Evolutionary conservation across 306 rosid species (phyloP).

Genomic region (Prunus fruticosa): DNA sequence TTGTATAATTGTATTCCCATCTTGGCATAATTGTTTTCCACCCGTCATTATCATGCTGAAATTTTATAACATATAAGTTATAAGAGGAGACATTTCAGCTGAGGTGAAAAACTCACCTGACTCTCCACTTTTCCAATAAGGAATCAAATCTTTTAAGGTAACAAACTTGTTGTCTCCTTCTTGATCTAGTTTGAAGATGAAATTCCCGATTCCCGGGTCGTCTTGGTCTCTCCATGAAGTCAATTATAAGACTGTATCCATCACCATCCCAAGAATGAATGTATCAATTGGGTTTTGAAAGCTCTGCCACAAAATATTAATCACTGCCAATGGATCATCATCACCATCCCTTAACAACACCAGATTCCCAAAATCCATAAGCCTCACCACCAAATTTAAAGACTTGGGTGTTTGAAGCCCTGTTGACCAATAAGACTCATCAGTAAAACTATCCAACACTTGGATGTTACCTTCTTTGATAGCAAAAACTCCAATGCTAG

Average conservation of each 20-base stretch:
- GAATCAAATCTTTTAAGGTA: too few relatives aligned
- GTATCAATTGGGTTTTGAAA: slow-evolving; percentile 46
- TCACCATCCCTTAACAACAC: background rate
- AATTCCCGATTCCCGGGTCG: too few relatives aligned
- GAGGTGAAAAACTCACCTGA: too few relatives aligned
- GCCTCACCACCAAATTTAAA: background rate
- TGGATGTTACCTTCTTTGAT: slow-evolving; percentile 30
- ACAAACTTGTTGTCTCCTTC: too few relatives aligned
- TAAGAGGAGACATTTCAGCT: background rate
- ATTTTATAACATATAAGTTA: background rate
- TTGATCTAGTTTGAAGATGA: too few relatives aligned
- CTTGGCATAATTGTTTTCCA: too few relatives aligned
- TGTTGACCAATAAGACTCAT: too few relatives aligned
- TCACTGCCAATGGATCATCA: background rate
- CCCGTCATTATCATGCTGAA: background rate
- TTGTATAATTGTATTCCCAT: too few relatives aligned
- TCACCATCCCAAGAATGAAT: slow-evolving; percentile 49
- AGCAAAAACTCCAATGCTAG: slow-evolving; percentile 6
- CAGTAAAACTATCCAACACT: background rate
- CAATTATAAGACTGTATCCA: slow-evolving; percentile 17
- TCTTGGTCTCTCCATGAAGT: slow-evolving; percentile 23
- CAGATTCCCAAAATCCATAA: slow-evolving; percentile 47
- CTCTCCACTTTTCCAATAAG: too few relatives aligned
- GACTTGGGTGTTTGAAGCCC: too few relatives aligned
- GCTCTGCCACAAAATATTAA: slow-evolving; percentile 37